Evolutionary conservation across 176 grass and related monocot species (phyloP).

Genomic region (Carex scoparia): DNA sequence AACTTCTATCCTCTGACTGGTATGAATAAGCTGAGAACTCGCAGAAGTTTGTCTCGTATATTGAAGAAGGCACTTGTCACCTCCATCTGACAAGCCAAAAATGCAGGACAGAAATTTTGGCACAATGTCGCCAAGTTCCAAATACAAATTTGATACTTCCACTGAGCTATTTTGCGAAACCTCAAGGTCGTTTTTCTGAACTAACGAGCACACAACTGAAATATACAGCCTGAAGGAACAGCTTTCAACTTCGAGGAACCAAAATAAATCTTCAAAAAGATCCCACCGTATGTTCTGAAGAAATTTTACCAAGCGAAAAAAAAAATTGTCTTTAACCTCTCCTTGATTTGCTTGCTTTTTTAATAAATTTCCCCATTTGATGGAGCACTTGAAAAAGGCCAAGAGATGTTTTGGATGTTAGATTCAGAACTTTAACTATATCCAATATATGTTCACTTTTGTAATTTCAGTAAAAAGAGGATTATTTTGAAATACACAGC

Average conservation of each 20-base stretch:
- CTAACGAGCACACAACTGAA: conserved; percentile 75
- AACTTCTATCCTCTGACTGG: neutral
- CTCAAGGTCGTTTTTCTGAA: conserved; percentile 44
- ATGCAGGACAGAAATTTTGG: conserved; percentile 47
- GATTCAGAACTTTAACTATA: conserved; percentile 21
- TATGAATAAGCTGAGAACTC: conserved; percentile 20
- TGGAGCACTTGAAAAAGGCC: conserved; percentile 59
- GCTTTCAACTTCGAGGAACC: conserved; percentile 20
- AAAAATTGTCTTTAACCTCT: conserved; percentile 46
- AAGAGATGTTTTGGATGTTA: conserved; percentile 29
- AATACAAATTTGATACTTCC: conserved; percentile 30
- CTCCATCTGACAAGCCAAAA: conserved; percentile 28
- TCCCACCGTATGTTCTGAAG: conserved; percentile 8
- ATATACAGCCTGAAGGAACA: conserved; percentile 49
- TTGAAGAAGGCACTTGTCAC: conserved; percentile 31
- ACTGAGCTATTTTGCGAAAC: conserved; percentile 18
- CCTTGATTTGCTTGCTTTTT: conserved; percentile 18
- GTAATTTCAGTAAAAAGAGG: conserved; percentile 12
- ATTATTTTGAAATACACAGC: conserved; percentile 24
- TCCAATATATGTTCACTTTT: conserved; percentile 15
- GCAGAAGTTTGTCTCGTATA: conserved; percentile 64
- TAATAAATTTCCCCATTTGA: conserved; percentile 54
- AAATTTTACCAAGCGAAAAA: conserved; percentile 37
- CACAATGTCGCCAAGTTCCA: conserved; percentile 39
- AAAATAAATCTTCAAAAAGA: conserved; percentile 24